Base-by-base conservation (phyloP, 2,329 filamentous ascomycete species). In the Penicillium sp. region DNA sequence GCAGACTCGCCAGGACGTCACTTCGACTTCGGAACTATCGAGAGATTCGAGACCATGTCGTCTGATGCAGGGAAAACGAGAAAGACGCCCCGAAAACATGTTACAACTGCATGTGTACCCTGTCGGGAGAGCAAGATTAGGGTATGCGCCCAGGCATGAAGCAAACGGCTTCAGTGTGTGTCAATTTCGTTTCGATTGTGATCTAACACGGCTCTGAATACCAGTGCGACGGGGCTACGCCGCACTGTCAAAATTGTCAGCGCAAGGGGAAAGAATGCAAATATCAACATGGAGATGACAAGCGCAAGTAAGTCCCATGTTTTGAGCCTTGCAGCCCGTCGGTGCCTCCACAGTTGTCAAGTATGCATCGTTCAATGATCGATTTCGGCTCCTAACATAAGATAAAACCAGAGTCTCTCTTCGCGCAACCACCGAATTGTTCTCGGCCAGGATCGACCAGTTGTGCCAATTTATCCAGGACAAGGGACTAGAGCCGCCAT, bases 71-170 rank as follows among this genome's bases (percentile, higher is more conserved):
- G 62, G 36, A 64, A 61, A 54, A 47, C 55, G n/a, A 67, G 64
- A 45, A 67, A 62, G 57, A 49, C 61, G 8, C 64, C 63, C 16
- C 65, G 72, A 43, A 74, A 72, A 54, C 71, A 75, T 54, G 69
- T 74, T 55, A 74, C 72, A 2, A 74, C 72, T 1, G 72, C 72
- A 9, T 75, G 72, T 47, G 71, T 74, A 27, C 69, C 70, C 19
- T 75, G 72, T 51, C 69, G 72, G 19, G 72, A 75, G 56, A 75
- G 72, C 54, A 75, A 75, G 41, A 70, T 75, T 52, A 69, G 71
- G 56, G 72, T 73, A 63, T 49, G 65, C 47, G 44, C 12, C 33
- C 27, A 30, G 19, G 8, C 4, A 11, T 3, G 18, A 11, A 22
- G 28, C 3, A 27, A 25, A 28, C 18, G 14, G 34, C 9, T 14